Evolutionary conservation across 1,284 basidiomycete genomes (phyloP).

Genomic region (Ganoderma sp.): DNA sequence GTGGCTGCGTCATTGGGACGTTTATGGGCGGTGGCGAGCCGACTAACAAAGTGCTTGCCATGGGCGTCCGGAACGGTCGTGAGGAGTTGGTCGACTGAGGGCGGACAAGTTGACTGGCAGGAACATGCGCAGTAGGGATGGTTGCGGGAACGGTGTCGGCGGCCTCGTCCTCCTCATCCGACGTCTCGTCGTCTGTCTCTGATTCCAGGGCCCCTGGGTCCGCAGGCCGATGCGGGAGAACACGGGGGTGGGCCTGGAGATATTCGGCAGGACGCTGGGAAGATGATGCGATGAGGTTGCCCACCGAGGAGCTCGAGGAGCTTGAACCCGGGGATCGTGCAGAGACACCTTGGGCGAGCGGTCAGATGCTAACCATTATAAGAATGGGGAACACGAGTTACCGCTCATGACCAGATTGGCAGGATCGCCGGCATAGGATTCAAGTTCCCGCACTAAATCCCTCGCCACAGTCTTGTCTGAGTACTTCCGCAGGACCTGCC

Average conservation of each 20-base stretch:
- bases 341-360: slow-evolving; percentile 48
- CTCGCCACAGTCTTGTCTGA: slow-evolving; percentile 81
- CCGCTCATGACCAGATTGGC: slow-evolving; percentile 72
- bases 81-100: slow-evolving; percentile 77
- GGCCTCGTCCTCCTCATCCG: slow-evolving; percentile 52
- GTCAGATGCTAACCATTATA: slow-evolving; percentile 9
- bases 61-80: slow-evolving; percentile 77
- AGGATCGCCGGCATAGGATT: slow-evolving; percentile 77
- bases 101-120: slow-evolving; percentile 51
- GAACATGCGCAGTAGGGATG: slow-evolving; percentile 40
- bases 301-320: slow-evolving; percentile 64
- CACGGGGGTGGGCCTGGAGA: slow-evolving; percentile 32
- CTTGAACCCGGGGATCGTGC: slow-evolving; percentile 59
- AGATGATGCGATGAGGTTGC: slow-evolving; percentile 47
- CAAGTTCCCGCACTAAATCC: slow-evolving; percentile 83
- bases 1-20: slow-evolving; percentile 64
- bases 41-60: slow-evolving; percentile 62
- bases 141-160: slow-evolving; percentile 46
- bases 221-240: slow-evolving; percentile 21
- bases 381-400: slow-evolving; percentile 44
- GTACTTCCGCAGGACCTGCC: slow-evolving; percentile 82
- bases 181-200: slow-evolving; percentile 43
- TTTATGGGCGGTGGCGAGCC: slow-evolving; percentile 56
- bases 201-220: slow-evolving; percentile 20
- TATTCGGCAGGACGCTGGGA: slow-evolving; percentile 35